Base-by-base conservation (phyloP, 176 grass and related monocot species). In the Oryza australiensis region DNA sequence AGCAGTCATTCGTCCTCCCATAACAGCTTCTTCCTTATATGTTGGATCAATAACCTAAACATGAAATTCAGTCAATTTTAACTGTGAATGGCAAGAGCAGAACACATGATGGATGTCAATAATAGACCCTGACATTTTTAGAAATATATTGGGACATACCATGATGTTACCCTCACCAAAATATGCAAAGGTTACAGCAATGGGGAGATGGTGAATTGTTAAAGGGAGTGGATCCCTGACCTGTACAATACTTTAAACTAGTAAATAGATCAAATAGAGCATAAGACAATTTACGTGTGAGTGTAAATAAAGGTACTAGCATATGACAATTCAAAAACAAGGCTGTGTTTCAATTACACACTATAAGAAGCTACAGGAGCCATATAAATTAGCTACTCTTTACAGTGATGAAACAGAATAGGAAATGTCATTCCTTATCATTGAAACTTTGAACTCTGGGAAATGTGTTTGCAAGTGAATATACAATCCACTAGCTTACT, bases 161-260 rank as follows among this genome's bases (percentile, higher is more conserved):
- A 95, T 89, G 29, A 91, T 90, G 77, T 88, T 91, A 66, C 91
- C 96, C 76, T 95, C 89, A 35, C 73, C 79, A 91, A 95, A 95
- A 81, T 91, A 90, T 74, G 96, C 96, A 82, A 95, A 99, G 27
- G 96, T 95, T 78, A 99, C 96, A 79, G 96, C 91, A 74, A 99
- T 86, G 3, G 96, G 96, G 38, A 95, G 87, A 87, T 99, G 96
- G 77, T 99, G 93, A 37, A 99, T 93, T 55, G 91, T 88, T 51
- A 99, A 70, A 66, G 96, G 91, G 12, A 99, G 63, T 55, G 96
- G 96, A 75, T 99, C 93, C 75, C 89, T 93, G n/a, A 87, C 96
- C 93, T 99, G 85, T 77, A 91, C 79, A 88, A 68, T 83, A 64
- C 64, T 86, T 23, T 45, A 72, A 78, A 80, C 23, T 24, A 60